A percentile compares a stretch with the other conserved stretches of the same genome.
phyloP scores from a whole-genome alignment of 2,329 filamentous ascomycete species.

The Canariomyces notabilis region DNA sequence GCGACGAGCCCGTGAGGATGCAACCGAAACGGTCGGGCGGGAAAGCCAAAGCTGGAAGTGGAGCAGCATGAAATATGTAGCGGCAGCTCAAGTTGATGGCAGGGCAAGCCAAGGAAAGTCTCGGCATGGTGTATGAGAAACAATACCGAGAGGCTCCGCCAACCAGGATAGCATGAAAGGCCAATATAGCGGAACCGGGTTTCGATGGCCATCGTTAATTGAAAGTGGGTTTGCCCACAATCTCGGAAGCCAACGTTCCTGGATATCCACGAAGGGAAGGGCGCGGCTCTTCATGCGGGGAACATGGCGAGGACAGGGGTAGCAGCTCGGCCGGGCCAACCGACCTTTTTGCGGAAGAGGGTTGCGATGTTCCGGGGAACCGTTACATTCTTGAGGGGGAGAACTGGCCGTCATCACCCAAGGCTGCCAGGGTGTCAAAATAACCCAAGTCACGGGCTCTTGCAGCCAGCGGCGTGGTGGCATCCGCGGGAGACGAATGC shows the following conservation, averaged over 20 bases:
- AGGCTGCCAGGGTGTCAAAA: slow-evolving; percentile 8
- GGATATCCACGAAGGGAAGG: slow-evolving; percentile 27
- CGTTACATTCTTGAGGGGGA: slow-evolving; percentile 16
- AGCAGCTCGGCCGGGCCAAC: slow-evolving; percentile 2
- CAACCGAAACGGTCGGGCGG: background rate
- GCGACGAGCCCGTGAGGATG: slow-evolving; percentile 5
- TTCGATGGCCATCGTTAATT: slow-evolving; percentile 16
- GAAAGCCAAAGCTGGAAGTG: background rate
- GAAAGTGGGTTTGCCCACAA: slow-evolving; percentile 15
- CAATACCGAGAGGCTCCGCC: slow-evolving; percentile 19
- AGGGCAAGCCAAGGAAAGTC: background rate
- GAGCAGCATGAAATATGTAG: background rate
- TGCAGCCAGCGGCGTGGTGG: background rate
- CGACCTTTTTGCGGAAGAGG: slow-evolving; percentile 20
- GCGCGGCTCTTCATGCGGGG: slow-evolving; percentile 23
- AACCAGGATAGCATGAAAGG: slow-evolving; percentile 19
- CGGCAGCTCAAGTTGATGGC: background rate
- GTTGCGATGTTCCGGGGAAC: slow-evolving; percentile 17
- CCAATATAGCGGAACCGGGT: slow-evolving; percentile 21
- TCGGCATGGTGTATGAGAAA: slow-evolving; percentile 16
- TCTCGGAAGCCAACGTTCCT: slow-evolving; percentile 31
- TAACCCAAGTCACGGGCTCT: slow-evolving; percentile 7
- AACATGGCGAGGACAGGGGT: slow-evolving; percentile 15
- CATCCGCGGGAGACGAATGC: too few relatives aligned
- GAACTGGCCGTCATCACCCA: slow-evolving; percentile 11